Base-by-base conservation (phyloP, 306 rosid species). In the Rubus parviflorus region DNA sequence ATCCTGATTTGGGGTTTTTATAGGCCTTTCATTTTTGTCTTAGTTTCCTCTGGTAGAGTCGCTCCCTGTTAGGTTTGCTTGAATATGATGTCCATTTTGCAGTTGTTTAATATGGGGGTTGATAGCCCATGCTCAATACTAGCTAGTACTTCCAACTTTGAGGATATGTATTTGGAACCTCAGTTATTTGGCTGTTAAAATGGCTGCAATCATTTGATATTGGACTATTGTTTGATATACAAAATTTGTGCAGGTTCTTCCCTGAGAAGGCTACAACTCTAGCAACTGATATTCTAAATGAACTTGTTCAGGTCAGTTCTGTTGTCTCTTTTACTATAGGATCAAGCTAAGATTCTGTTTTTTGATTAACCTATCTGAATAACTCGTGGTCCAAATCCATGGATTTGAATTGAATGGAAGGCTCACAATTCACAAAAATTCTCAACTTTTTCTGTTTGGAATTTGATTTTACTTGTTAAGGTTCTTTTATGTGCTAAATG, bases 201-300 rank as follows among this genome's bases (percentile, higher is more conserved):
- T 22, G 7, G 48, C 20, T 53, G 77, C 10, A 73, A 25, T 73
- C n/a, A 20, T n/a, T 79, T 43, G 37, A 47, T 73, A 10, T 75
- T 65, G 64, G 41, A 67, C 48, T 38, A 30, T 46, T 8, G 57
- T 74, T 53, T 51, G 68, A 69, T 74, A 57, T 75, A 54, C 81
- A 10, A 80, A 43, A 63, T 68, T 4, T 43, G 66, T 75, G 81
- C 91, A 96, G 98, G 96, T 92, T 96, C 85, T 89, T 92, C 81
- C 96, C 99, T 3, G 96, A 96, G 75, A 92, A 89, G 88, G 92
- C 96, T 20, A 82, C 96, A 23, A 43, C 60, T 75, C 81, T 89
- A 54, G 97, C 98, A 58, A 83, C 68, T 75, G 89, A 88, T 68
- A 81, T 96, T 80, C 88, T 96, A 53, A 83, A 86, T 68, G 96